phyloP scores from a whole-genome alignment of 164 flowering plant species.

The Aristolochia fimbriata region DNA sequence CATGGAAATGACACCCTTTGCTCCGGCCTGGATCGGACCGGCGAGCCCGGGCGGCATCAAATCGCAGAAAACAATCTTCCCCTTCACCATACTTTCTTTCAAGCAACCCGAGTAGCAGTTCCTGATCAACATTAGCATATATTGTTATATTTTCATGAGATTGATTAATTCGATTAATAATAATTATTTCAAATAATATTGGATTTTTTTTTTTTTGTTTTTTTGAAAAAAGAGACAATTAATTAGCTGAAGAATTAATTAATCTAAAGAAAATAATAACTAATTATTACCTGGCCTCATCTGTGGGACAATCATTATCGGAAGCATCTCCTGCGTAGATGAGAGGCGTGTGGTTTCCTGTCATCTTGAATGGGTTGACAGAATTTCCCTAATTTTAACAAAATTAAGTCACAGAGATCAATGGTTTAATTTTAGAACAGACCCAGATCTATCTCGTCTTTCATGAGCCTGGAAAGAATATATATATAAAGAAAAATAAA shows the following conservation, averaged over 20 bases:
- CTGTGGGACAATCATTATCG: background rate
- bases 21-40: background rate
- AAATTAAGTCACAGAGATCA: too few species aligned
- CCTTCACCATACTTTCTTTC: constrained; percentile 1
- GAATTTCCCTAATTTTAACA: constrained; percentile 1
- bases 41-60: background rate
- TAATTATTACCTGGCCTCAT: background rate
- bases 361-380: background rate
- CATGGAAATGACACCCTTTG: background rate
- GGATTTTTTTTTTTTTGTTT: too few species aligned
- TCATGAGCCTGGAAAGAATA: too few species aligned
- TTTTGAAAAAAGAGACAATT: too few species aligned
- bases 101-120: background rate
- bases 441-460: too few species aligned
- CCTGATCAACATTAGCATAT: too few species aligned
- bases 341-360: background rate
- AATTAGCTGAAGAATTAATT: background rate
- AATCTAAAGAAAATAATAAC: background rate
- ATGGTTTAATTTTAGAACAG: too few species aligned
- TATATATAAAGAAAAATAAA: too few species aligned
- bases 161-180: too few species aligned
- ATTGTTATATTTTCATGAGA: too few species aligned
- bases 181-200: too few species aligned
- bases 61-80: constrained; percentile 1
- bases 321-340: background rate